These are phyloP conservation scores for Vitellaria paradoxa DNA, from an alignment of 179 eudicot species.

Conservation along the genomic window DNA sequence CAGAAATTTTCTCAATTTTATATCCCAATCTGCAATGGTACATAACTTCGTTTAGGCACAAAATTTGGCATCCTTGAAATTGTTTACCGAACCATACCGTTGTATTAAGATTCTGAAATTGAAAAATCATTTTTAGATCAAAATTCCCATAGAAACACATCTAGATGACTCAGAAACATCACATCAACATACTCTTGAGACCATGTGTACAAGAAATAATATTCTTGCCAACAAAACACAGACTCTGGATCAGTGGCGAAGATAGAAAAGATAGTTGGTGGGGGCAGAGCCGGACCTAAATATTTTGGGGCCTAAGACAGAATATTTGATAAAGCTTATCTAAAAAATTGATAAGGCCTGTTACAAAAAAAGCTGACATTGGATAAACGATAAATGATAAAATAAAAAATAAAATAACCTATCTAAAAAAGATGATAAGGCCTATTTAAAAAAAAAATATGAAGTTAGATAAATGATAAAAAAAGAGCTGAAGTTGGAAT, in stretches of 20 bases:
- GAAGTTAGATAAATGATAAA: too few species aligned
- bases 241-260: neutral
- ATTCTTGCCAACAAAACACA: constrained; percentile 4
- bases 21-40: constrained; percentile 68
- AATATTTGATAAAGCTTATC: too few species aligned
- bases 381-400: too few species aligned
- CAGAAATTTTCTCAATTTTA: constrained; percentile 71
- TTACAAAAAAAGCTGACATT: too few species aligned
- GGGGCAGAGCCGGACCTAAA: too few species aligned
- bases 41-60: neutral
- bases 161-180: constrained; percentile 2
- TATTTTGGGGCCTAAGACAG: too few species aligned
- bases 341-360: too few species aligned
- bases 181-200: neutral
- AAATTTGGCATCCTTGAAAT: constrained; percentile 8
- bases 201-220: neutral
- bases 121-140: neutral
- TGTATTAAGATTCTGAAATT: neutral
- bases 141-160: neutral
- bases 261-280: too few species aligned
- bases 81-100: neutral
- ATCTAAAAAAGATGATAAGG: too few species aligned
- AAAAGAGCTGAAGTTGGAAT: too few species aligned
- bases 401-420: too few species aligned
- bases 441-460: too few species aligned